Evolutionary conservation across 176 grass and related monocot species (phyloP), one percentile per base, ranked within the genome.

Genomic region (Musa itinerans): DNA sequence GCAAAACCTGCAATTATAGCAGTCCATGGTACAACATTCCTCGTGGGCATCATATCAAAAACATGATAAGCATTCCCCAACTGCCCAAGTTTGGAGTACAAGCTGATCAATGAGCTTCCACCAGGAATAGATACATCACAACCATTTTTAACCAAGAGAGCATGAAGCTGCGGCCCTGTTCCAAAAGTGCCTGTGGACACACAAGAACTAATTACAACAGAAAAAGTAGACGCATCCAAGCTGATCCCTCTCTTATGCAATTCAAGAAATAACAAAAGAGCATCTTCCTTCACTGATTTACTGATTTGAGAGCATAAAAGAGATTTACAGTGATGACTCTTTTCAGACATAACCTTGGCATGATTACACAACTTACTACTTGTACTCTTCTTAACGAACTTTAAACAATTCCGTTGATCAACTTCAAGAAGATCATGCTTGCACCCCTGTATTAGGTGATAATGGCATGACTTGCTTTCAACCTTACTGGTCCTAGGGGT

Each of bases 11-110:
- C 85, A 86, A 92, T 84, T 11, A 92, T 66, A 71, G 86, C 72
- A 74, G 89, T 89, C 83, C 86, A 89, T 11, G 81, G 82, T 23
- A 92, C 83, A 9, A 81, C 88, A 69, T 82, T 92, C 79, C 73
- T 89, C 13, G 25, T 6, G 69, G 78, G 70, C 83, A 86, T 88
- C 56, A 63, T 61, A 49, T 82, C 75, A 68, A 89, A 89, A 89
- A 80, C 64, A 59, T 3, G 61, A 71, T 22, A 66, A 62, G 86
- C 83, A 88, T 55, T 77, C 65, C 65, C 72, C 59, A 89, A 74
- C 26, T 52, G 68, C 13, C 76, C 50, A 4, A 73, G 69, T 56
- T 77, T 89, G 54, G 86, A 81, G 82, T 89, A 89, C 61, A 89
- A 89, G 59, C 76, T 89, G 68, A 92, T 86, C 56, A 86, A 78